A percentile compares a stretch with the other conserved stretches of the same genome.
phyloP scores from a whole-genome alignment of 768 basidiomycete species.

The Boletus pseudopeckii region DNA sequence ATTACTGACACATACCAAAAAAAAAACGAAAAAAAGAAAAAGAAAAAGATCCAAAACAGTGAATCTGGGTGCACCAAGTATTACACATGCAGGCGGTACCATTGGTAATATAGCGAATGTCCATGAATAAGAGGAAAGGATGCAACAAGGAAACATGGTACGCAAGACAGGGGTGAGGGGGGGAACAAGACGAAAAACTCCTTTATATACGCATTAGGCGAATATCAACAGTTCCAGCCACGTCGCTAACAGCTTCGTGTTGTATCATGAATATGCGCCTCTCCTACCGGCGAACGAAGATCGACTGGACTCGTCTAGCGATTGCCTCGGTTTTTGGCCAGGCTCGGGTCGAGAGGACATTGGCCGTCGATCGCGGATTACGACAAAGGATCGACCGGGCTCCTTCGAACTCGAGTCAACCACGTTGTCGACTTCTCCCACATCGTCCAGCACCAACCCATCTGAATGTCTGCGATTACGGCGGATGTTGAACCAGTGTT shows the following conservation, averaged over 20 bases:
- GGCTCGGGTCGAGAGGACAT: conserved; percentile 31
- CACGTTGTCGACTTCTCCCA: conserved; percentile 19
- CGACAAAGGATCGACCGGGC: conserved; percentile 61
- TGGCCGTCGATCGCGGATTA: conserved; percentile 56
- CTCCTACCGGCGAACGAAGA: conserved; percentile 28
- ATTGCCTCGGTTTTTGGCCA: conserved; percentile 26
- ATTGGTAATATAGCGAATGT: conserved; percentile 24
- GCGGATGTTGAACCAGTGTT: conserved; percentile 66
- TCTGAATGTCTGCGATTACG: conserved; percentile 60
- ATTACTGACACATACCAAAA: conserved; percentile 17
- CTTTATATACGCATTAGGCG: conserved; percentile 15
- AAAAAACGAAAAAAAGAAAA: not conserved
- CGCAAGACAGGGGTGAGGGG: conserved; percentile 2
- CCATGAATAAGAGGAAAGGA: conserved; percentile 14
- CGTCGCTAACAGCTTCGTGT: not conserved
- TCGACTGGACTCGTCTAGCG: conserved; percentile 29
- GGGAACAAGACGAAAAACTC: not conserved
- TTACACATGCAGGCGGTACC: conserved; percentile 28
- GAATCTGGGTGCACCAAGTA: conserved; percentile 18
- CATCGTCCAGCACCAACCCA: conserved; percentile 38
- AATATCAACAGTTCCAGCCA: conserved; percentile 11
- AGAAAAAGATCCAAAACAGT: conserved; percentile 18
- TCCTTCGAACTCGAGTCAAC: conserved; percentile 32
- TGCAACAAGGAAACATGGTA: conserved; percentile 16
- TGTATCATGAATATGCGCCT: conserved; percentile 26